phyloP scores from a whole-genome alignment of 2,329 filamentous ascomycete species.

The Pestalotiopsis sp. region DNA sequence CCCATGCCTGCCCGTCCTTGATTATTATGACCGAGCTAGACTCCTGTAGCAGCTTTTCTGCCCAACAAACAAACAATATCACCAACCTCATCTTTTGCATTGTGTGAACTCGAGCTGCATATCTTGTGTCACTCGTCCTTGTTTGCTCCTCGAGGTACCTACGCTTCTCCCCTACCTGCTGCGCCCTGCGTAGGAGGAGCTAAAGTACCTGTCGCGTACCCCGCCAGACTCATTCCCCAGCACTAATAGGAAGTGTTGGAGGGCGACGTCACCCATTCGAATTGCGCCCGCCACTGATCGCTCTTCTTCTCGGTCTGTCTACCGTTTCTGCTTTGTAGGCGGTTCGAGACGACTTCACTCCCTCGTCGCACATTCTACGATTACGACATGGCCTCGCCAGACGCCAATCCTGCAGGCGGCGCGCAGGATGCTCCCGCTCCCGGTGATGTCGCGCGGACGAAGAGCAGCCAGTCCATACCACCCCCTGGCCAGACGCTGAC shows the following conservation, averaged over 20 bases:
- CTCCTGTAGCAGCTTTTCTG: not conserved
- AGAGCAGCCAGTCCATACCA: conserved; percentile 18
- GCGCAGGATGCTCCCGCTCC: not conserved
- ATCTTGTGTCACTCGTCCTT: not conserved
- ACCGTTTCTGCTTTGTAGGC: not conserved
- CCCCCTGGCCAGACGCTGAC: conserved; percentile 63
- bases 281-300: not conserved
- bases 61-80: not conserved
- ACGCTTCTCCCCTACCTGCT: not conserved
- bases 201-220: not conserved
- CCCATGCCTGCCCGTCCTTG: not conserved
- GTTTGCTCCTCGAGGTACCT: not conserved
- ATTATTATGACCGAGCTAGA: not conserved
- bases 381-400: not conserved
- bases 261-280: not conserved
- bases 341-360: not conserved
- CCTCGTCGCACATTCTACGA: not conserved
- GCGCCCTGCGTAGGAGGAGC: not conserved
- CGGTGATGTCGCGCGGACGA: conserved; percentile 2
- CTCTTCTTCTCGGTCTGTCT: not conserved
- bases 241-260: not conserved
- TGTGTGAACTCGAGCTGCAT: not conserved
- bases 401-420: not conserved
- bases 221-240: not conserved
- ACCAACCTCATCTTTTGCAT: not conserved